Evolutionary conservation across 306 rosid genomes (phyloP).

Genomic region (Malus fusca): DNA sequence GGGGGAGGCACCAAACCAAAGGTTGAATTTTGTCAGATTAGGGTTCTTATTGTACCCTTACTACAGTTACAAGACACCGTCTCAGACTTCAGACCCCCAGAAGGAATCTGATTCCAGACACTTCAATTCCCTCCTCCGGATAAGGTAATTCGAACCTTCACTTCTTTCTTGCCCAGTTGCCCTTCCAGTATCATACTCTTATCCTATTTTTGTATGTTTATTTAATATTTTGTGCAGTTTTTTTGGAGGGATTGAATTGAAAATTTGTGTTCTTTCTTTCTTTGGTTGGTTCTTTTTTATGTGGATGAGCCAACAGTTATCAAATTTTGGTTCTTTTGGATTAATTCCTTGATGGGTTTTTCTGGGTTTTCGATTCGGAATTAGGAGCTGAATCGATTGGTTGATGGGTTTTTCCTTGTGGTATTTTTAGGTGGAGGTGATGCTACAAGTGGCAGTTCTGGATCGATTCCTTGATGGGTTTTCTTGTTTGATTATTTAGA

Average conservation of each 20-base stretch:
- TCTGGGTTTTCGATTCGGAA: slow-evolving; percentile 19
- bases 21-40: slow-evolving; percentile 34
- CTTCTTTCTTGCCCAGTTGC: slow-evolving; percentile 7
- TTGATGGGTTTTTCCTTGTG: slow-evolving; percentile 18
- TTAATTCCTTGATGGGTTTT: slow-evolving; percentile 15
- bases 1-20: slow-evolving; percentile 18
- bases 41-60: slow-evolving; percentile 36
- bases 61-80: slow-evolving; percentile 4
- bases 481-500: slow-evolving; percentile 3
- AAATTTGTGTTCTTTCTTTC: not conserved
- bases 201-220: not conserved
- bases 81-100: slow-evolving; percentile 23
- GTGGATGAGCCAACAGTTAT: slow-evolving; percentile 4
- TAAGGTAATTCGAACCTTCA: slow-evolving; percentile 45
- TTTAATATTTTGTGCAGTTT: not conserved
- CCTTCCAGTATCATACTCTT: not conserved
- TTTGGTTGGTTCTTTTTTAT: slow-evolving; percentile 15
- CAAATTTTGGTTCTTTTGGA: slow-evolving; percentile 6
- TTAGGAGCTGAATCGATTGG: slow-evolving; percentile 7
- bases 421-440: slow-evolving; percentile 23
- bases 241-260: slow-evolving; percentile 9
- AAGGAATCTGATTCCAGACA: slow-evolving; percentile 24
- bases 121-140: slow-evolving; percentile 30
- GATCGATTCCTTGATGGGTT: slow-evolving; percentile 26
- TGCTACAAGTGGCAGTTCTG: slow-evolving; percentile 30